phyloP scores from a whole-genome alignment of 2,329 filamentous ascomycete genomes.

The Fusarium torulosum region DNA sequence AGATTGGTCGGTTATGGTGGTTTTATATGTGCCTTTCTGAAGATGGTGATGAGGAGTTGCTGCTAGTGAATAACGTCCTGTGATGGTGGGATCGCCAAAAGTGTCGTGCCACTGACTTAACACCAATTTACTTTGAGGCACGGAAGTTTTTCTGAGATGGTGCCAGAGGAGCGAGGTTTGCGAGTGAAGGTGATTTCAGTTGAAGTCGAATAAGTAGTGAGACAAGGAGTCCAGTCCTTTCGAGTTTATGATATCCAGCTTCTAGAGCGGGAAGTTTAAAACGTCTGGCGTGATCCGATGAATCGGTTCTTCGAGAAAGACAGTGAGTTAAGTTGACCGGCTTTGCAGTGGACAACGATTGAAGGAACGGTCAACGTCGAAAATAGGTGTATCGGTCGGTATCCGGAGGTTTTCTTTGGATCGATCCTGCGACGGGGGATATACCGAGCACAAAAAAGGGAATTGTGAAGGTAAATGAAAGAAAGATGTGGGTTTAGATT shows the following conservation, averaged over 20 bases:
- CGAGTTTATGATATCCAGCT: constrained; percentile 36
- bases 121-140: constrained; percentile 22
- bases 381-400: constrained; percentile 43
- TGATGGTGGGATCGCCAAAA: constrained; percentile 16
- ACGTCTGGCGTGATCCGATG: constrained; percentile 33
- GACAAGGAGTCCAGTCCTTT: constrained; percentile 49
- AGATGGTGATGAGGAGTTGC: constrained; percentile 10
- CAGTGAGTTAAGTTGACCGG: constrained; percentile 30
- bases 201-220: constrained; percentile 36
- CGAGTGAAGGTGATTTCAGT: constrained; percentile 24
- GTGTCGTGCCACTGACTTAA: constrained; percentile 42
- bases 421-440: constrained; percentile 48
- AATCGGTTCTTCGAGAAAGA: constrained; percentile 37
- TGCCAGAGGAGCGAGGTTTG: constrained; percentile 32
- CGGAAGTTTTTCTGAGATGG: constrained; percentile 16
- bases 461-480: constrained; percentile 15
- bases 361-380: constrained; percentile 51
- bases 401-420: constrained; percentile 36
- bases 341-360: constrained; percentile 34
- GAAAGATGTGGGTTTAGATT: constrained; percentile 17
- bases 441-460: constrained; percentile 29
- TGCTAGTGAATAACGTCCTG: constrained; percentile 17
- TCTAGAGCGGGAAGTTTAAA: constrained; percentile 34
- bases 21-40: constrained; percentile 19
- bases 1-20: constrained; percentile 7